Conservation (phyloP, 805 yeast species). For the Starmerella stigmatis region DNA sequence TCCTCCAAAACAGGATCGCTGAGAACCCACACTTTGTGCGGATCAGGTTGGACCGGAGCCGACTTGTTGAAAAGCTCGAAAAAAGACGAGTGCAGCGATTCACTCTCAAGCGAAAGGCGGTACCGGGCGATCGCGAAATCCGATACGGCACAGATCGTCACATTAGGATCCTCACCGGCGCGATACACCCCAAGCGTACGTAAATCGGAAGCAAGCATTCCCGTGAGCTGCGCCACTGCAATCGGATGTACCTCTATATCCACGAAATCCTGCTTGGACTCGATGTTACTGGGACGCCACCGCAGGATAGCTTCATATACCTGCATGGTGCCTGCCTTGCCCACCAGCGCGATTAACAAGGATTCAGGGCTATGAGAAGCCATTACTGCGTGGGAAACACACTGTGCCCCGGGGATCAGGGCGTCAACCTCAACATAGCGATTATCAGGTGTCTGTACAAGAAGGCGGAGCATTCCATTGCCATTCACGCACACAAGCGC, state of each 20-base stretch:
- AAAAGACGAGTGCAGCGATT: slow-evolving; percentile 22
- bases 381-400: slow-evolving; percentile 26
- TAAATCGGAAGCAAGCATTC: neutral
- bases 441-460: slow-evolving; percentile 39
- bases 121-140: slow-evolving; percentile 5
- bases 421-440: slow-evolving; percentile 24
- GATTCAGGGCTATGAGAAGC: slow-evolving; percentile 22
- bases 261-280: slow-evolving; percentile 11
- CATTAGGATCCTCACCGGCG: neutral
- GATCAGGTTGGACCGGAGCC: slow-evolving; percentile 14
- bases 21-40: slow-evolving; percentile 14
- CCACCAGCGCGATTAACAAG: slow-evolving; percentile 27
- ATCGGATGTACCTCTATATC: slow-evolving; percentile 1
- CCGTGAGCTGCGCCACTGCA: slow-evolving; percentile 1
- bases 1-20: neutral
- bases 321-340: slow-evolving; percentile 16
- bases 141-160: slow-evolving; percentile 11
- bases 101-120: slow-evolving; percentile 7
- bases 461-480: slow-evolving; percentile 49
- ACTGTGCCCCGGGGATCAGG: slow-evolving; percentile 22
- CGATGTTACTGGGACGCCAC: slow-evolving; percentile 22
- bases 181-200: slow-evolving; percentile 3
- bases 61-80: slow-evolving; percentile 18
- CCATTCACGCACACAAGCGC: slow-evolving; percentile 59
- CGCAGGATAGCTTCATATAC: slow-evolving; percentile 26